A percentile compares a stretch with the other conserved stretches of the same genome.
Evolutionary conservation across 345 rosid species (phyloP).

Genomic region (Syzygium aqueum): DNA sequence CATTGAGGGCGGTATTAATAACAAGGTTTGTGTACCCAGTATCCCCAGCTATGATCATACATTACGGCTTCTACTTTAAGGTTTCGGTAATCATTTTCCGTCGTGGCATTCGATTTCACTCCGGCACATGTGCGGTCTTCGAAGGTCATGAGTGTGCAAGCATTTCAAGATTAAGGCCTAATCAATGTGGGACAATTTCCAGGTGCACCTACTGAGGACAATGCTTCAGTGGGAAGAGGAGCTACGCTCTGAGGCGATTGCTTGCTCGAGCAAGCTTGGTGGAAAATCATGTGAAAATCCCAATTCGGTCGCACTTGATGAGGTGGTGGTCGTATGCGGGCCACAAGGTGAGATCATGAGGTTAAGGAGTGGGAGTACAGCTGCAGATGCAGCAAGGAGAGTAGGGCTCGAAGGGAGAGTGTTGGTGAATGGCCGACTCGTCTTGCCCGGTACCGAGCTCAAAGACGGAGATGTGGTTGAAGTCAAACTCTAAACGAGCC

Average conservation of each 20-base stretch:
- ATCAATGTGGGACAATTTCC: not conserved
- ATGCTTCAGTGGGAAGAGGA: slow-evolving; percentile 77
- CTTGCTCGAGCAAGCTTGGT: slow-evolving; percentile 16
- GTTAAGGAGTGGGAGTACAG: slow-evolving; percentile 57
- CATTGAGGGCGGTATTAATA: slow-evolving; percentile 45
- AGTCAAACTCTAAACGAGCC: slow-evolving; percentile 27
- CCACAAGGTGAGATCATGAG: slow-evolving; percentile 67
- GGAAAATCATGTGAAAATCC: not conserved
- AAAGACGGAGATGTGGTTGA: slow-evolving; percentile 67
- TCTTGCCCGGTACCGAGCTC: slow-evolving; percentile 53
- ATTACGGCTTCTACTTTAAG: not conserved
- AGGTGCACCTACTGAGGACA: slow-evolving; percentile 62
- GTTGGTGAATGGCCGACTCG: slow-evolving; percentile 50
- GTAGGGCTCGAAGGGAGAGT: slow-evolving; percentile 58
- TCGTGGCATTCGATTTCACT: not conserved
- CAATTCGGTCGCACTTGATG: slow-evolving; percentile 29
- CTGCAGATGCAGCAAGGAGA: slow-evolving; percentile 66
- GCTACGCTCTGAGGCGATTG: slow-evolving; percentile 32
- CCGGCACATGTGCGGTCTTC: not conserved
- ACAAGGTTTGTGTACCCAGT: slow-evolving; percentile 37
- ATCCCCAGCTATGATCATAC: not conserved
- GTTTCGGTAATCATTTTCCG: not conserved
- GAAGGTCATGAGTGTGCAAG: not conserved
- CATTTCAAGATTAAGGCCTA: not conserved
- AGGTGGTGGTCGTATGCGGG: slow-evolving; percentile 57